phyloP scores from a whole-genome alignment of 148 eudicot genomes.

The Polygonum maritimum region DNA sequence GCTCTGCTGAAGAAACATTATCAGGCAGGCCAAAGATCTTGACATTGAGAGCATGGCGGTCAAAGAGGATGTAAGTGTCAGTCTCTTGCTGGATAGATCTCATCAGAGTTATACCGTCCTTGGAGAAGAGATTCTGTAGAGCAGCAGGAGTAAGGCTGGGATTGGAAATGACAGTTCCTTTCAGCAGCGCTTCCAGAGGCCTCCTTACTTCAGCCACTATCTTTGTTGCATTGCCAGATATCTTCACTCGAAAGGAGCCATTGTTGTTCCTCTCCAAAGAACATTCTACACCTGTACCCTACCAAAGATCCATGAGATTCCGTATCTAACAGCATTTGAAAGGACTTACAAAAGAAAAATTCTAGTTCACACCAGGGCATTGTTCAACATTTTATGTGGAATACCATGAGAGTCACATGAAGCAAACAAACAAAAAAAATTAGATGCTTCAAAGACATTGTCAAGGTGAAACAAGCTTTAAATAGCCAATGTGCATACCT shows the following conservation, averaged over 20 bases:
- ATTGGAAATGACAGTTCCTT: constrained; percentile 50
- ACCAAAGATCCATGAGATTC: constrained; percentile 5
- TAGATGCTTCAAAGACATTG: background rate
- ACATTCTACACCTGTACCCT: constrained; percentile 56
- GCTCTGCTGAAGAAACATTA: constrained; percentile 38
- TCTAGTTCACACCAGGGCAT: too few species aligned
- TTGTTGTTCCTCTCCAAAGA: constrained; percentile 35
- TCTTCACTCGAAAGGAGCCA: constrained; percentile 63
- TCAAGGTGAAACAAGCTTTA: background rate
- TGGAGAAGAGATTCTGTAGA: constrained; percentile 45
- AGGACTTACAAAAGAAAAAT: background rate
- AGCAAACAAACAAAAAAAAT: background rate
- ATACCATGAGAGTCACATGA: background rate
- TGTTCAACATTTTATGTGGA: background rate
- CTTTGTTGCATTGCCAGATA: constrained; percentile 81
- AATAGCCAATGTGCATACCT: constrained; percentile 30
- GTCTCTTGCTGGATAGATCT: constrained; percentile 61
- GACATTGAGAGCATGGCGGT: constrained; percentile 42
- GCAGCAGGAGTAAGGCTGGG: constrained; percentile 55
- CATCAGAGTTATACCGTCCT: constrained; percentile 53
- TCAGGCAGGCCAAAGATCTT: constrained; percentile 54
- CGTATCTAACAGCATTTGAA: background rate
- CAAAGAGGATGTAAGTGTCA: constrained; percentile 51
- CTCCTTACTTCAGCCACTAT: constrained; percentile 65
- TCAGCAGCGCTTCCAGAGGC: constrained; percentile 72